These are phyloP conservation scores for Talaromyces trachyspermus DNA, from an alignment of 495 filamentous ascomycete species.

Conservation along the genomic window DNA sequence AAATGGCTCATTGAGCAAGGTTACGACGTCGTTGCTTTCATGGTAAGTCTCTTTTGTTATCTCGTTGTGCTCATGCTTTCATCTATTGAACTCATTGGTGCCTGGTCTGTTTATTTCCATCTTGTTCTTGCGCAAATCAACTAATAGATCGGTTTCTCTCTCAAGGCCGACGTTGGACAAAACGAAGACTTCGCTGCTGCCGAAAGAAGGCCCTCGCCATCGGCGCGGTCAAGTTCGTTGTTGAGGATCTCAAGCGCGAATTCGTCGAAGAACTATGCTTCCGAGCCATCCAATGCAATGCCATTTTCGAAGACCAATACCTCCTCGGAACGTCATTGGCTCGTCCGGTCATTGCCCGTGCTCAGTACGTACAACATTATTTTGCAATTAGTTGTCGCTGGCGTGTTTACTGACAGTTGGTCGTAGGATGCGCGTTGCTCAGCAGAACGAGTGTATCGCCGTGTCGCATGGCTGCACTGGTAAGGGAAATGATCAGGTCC, in stretches of 20 bases:
- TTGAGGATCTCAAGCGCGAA: conserved; percentile 54
- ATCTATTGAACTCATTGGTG: no score
- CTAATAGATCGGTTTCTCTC: no score
- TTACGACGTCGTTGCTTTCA: conserved; percentile 62
- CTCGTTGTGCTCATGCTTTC: not conserved
- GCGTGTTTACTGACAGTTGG: not conserved
- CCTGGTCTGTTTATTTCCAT: no score
- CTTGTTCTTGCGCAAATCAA: conserved; percentile 11
- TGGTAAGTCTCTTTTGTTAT: conserved; percentile 28
- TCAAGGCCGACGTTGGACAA: conserved; percentile 60
- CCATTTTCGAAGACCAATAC: conserved; percentile 78
- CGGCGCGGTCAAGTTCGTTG: conserved; percentile 37
- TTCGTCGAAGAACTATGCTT: conserved; percentile 85
- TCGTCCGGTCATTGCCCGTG: conserved; percentile 81
- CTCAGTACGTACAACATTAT: conserved; percentile 53
- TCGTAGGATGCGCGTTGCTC: conserved; percentile 33
- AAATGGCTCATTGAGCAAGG: conserved; percentile 62
- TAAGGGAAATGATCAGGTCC: conserved; percentile 52
- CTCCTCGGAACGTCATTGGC: conserved; percentile 73
- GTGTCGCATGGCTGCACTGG: conserved; percentile 10
- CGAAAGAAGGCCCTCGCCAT: conserved; percentile 37
- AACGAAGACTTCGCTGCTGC: conserved; percentile 60
- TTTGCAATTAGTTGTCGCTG: conserved; percentile 20
- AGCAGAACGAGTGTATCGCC: conserved; percentile 1
- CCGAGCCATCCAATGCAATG: conserved; percentile 82